phyloP scores from a whole-genome alignment of 495 filamentous ascomycete species.

The Penicillium malachiteum region DNA sequence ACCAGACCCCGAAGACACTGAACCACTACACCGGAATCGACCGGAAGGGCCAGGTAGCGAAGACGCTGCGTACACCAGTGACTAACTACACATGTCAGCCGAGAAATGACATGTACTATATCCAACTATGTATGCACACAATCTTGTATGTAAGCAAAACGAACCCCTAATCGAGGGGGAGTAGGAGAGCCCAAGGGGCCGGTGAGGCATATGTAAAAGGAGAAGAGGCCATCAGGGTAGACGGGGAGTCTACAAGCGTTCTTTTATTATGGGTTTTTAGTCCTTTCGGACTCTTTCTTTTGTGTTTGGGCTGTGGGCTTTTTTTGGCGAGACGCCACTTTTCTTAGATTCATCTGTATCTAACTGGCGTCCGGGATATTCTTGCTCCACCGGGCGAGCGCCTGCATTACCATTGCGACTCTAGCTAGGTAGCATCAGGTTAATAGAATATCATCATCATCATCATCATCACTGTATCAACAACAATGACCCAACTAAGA shows the following conservation, averaged over 20 bases:
- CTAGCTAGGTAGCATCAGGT: background rate
- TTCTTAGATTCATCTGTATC: background rate
- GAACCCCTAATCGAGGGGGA: no score
- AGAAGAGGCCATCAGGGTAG: no score
- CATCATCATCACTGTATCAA: background rate
- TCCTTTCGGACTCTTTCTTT: no score
- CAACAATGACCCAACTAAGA: no score
- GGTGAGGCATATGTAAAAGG: no score
- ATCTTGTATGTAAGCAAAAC: no score
- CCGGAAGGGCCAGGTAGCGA: background rate
- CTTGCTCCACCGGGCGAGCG: background rate
- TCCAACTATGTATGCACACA: background rate
- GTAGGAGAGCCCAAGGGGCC: no score
- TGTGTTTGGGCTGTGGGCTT: background rate
- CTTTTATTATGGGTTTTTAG: no score
- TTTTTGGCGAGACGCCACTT: background rate
- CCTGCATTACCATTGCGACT: background rate
- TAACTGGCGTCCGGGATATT: background rate
- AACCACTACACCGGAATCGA: background rate
- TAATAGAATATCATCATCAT: constrained; percentile 3
- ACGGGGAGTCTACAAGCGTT: no score
- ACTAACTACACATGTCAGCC: background rate
- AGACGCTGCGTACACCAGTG: background rate
- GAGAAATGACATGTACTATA: background rate
- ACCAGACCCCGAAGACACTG: background rate